Base-by-base conservation (phyloP, 495 filamentous ascomycete genomes). In the Penicillium alfredii region DNA sequence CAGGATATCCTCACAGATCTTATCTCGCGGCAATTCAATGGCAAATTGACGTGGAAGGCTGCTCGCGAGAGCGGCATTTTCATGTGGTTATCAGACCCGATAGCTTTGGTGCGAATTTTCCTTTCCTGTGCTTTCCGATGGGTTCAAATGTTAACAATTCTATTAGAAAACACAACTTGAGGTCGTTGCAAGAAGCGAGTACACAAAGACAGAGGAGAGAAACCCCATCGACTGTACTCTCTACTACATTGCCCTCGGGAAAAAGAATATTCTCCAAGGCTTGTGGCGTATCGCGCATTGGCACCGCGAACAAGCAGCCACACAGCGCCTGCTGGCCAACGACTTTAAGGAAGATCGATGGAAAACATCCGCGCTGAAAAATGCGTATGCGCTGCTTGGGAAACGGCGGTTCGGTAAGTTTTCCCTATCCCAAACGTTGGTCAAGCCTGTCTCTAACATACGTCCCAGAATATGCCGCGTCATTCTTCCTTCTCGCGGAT, bases 281-380 rank as follows among this genome's bases (percentile, higher is more conserved):
- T 74, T 99, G 4, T 99, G 92, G 92, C 78, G 92, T 11, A 96
- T 99, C 79, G 92, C 93, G 11, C 72, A 70, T 23, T 92, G 92
- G 88, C 81, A 92, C 50, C 74, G 72, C 32, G 92, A 99, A 56
- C 93, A 96, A 60, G 63, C 47, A 6, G 74, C 80, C 0, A 99
- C 92, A 6, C 74, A 76, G 32, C 74, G 68, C 35, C 68, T 99
- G 15, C 61, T 99, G 11, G 72, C 80, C 5, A 93, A 95, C 46
- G 84, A 96, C 57, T 99, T 99, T 61, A 68, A 76, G 4, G 84
- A 94, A 37, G 66, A 74, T 8, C 79, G 85, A 44, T 95, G 92
- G 88, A 84, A 77, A 63, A 94, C 86, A 2, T 80, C 87, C 3
- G 92, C 93, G 8, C 58, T 93, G 39, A 99, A 99, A 62, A 99